These are phyloP conservation scores for Pseudogymnoascus sp. DNA, from an alignment of 2,329 filamentous ascomycete genomes.

Conservation along the genomic window DNA sequence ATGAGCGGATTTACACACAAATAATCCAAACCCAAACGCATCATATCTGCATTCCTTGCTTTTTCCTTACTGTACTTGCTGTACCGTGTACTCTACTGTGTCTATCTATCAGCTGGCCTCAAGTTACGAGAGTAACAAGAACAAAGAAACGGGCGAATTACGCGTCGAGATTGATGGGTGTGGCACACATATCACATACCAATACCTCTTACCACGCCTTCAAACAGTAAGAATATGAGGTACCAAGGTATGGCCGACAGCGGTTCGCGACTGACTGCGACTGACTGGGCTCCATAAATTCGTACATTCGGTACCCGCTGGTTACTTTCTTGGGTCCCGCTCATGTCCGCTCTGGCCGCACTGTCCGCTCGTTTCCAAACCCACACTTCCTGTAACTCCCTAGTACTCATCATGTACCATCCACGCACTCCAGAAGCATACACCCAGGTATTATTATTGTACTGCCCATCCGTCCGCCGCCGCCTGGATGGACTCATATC, in stretches of 20 bases:
- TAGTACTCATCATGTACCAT: background rate
- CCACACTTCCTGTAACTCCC: background rate
- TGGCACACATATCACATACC: background rate
- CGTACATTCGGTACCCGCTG: background rate
- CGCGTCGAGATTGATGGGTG: background rate
- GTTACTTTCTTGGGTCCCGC: background rate
- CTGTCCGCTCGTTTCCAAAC: background rate
- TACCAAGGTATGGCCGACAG: background rate
- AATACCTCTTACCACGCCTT: slow-evolving; percentile 1
- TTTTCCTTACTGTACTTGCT: slow-evolving; percentile 4
- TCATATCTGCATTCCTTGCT: slow-evolving; percentile 7
- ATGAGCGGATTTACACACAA: background rate
- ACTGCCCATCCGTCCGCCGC: background rate
- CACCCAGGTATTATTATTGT: background rate
- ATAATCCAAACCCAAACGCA: background rate
- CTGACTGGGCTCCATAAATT: background rate
- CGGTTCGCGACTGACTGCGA: background rate
- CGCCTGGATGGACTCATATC: background rate
- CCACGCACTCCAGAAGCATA: background rate
- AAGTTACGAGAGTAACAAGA: background rate
- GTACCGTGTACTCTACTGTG: background rate
- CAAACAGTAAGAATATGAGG: background rate
- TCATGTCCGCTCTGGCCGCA: background rate
- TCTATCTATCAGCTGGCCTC: slow-evolving; percentile 5
- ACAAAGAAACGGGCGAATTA: background rate